These are phyloP conservation scores for Phialemoniopsis sp. DNA, from an alignment of 2,329 filamentous ascomycete genomes.

Conservation along the genomic window DNA sequence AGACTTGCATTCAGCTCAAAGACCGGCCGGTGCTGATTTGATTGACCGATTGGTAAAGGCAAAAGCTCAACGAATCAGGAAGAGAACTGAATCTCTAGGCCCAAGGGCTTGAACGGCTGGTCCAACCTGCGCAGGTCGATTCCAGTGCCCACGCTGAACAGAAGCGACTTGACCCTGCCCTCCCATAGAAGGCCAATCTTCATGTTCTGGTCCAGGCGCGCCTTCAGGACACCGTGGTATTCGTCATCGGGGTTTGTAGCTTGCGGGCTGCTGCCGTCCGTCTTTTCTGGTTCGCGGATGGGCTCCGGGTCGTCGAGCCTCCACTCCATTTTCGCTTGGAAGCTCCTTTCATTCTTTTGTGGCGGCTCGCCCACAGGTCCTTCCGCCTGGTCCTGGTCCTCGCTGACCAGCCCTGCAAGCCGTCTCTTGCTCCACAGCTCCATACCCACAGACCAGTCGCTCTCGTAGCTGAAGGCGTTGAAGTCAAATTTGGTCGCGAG, in stretches of 20 bases:
- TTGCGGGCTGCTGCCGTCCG: background rate
- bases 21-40: too few relatives aligned
- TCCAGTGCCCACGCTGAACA: slow-evolving; percentile 86
- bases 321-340: slow-evolving; percentile 47
- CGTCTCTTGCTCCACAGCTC: slow-evolving; percentile 79
- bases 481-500: slow-evolving; percentile 92
- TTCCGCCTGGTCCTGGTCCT: slow-evolving; percentile 15
- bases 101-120: slow-evolving; percentile 72
- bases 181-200: slow-evolving; percentile 89
- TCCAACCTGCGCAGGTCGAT: slow-evolving; percentile 75
- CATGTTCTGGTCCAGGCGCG: slow-evolving; percentile 83
- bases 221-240: slow-evolving; percentile 84
- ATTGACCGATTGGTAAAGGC: background rate
- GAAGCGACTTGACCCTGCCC: slow-evolving; percentile 82
- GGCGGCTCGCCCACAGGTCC: slow-evolving; percentile 8
- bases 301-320: slow-evolving; percentile 32
- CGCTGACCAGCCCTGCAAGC: slow-evolving; percentile 29
- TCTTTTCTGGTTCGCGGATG: background rate
- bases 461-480: slow-evolving; percentile 98
- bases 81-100: slow-evolving; percentile 79
- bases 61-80: slow-evolving; percentile 43
- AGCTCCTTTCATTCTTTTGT: slow-evolving; percentile 31
- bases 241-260: slow-evolving; percentile 47
- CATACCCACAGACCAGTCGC: slow-evolving; percentile 84
- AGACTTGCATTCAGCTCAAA: too few relatives aligned